Conservation (phyloP, 306 rosid species). For the Astragalus membranaceus region DNA sequence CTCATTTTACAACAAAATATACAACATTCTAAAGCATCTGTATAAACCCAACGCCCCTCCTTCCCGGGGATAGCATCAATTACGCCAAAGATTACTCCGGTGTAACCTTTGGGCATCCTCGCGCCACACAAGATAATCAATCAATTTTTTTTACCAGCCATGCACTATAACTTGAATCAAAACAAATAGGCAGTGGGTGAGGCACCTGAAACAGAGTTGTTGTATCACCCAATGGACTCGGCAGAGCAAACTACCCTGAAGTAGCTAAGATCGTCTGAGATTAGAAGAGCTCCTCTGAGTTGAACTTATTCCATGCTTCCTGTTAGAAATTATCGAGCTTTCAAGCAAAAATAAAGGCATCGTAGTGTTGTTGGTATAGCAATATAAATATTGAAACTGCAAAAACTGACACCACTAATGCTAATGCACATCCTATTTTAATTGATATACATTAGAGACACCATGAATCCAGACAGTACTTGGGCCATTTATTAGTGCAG, state of each 20-base stretch:
- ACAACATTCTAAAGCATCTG: conserved; percentile 7
- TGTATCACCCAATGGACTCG: conserved; percentile 16
- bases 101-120: conserved; percentile 18
- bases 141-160: neutral
- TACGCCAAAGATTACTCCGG: conserved; percentile 11
- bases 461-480: neutral
- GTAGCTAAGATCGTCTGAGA: conserved; percentile 16
- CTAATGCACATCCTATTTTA: neutral
- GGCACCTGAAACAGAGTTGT: conserved; percentile 18
- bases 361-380: neutral
- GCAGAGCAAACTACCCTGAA: conserved; percentile 20
- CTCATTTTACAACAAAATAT: conserved; percentile 28
- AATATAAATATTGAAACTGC: neutral
- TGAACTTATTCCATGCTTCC: conserved; percentile 98
- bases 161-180: conserved; percentile 22
- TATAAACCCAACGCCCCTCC: conserved; percentile 6
- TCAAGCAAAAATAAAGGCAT: neutral
- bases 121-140: conserved; percentile 2
- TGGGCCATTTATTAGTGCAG: neutral
- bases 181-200: conserved; percentile 9
- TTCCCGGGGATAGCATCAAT: conserved; percentile 17
- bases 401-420: neutral
- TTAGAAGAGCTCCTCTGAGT: conserved; percentile 97
- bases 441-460: neutral
- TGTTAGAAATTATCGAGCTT: conserved; percentile 31